Percentiles rank a stretch among this genome's conserved stretches.
phyloP scores from a whole-genome alignment of 2,329 filamentous ascomycete genomes.

The Cytospora leucostoma region DNA sequence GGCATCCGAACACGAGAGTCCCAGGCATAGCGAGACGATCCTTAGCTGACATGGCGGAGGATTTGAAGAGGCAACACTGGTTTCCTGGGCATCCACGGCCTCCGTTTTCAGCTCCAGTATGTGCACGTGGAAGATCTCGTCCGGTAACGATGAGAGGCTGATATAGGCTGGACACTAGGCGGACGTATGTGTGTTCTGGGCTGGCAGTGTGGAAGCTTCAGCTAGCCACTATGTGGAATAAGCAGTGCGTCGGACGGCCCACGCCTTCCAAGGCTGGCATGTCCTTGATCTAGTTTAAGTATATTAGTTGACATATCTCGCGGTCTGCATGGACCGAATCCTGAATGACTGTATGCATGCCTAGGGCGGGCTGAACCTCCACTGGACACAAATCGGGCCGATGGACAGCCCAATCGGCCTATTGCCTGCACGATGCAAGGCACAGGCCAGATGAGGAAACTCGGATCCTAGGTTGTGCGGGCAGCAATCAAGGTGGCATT shows the following conservation, averaged over 20 bases:
- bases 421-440: slow-evolving; percentile 27
- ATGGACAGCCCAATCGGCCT: slow-evolving; percentile 6
- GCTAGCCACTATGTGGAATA: background rate
- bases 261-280: background rate
- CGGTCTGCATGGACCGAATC: slow-evolving; percentile 5
- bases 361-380: background rate
- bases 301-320: background rate
- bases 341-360: slow-evolving; percentile 4
- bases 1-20: background rate
- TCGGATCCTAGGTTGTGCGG: slow-evolving; percentile 17
- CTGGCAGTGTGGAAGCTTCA: background rate
- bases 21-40: background rate
- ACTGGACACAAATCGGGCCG: slow-evolving; percentile 8
- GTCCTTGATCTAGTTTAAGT: background rate
- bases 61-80: background rate
- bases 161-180: background rate
- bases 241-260: background rate
- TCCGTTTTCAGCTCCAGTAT: background rate
- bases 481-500: slow-evolving; percentile 18
- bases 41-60: background rate
- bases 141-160: slow-evolving; percentile 8
- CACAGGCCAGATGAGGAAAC: slow-evolving; percentile 20
- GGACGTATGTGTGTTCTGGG: slow-evolving; percentile 2
- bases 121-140: background rate
- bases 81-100: background rate